phyloP scores from a whole-genome alignment of 768 basidiomycete genomes.

The Tricholoma matsutake region DNA sequence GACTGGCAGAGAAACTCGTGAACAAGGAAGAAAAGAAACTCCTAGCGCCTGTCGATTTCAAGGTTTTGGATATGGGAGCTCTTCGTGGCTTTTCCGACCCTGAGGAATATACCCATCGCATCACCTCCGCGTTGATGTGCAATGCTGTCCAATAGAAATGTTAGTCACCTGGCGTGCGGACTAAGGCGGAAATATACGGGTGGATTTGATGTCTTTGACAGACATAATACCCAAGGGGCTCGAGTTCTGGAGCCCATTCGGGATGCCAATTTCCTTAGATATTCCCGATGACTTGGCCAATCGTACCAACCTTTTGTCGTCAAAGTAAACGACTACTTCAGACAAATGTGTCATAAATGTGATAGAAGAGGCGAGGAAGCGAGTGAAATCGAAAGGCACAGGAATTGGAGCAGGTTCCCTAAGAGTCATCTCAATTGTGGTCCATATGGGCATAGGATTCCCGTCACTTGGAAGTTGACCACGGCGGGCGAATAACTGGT shows the following conservation, averaged over 20 bases:
- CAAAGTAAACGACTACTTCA: slow-evolving; percentile 78
- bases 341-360: slow-evolving; percentile 86
- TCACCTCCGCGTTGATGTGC: slow-evolving; percentile 77
- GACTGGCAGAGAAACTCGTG: slow-evolving; percentile 32
- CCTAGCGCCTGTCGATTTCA: slow-evolving; percentile 27
- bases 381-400: slow-evolving; percentile 79
- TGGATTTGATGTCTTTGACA: slow-evolving; percentile 58
- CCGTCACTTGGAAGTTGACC: slow-evolving; percentile 53
- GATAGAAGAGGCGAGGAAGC: slow-evolving; percentile 87
- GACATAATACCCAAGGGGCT: slow-evolving; percentile 67
- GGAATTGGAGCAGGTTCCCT: slow-evolving; percentile 81
- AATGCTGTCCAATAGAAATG: slow-evolving; percentile 44
- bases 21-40: slow-evolving; percentile 53
- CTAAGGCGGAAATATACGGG: slow-evolving; percentile 41
- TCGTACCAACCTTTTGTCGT: slow-evolving; percentile 68
- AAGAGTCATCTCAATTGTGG: slow-evolving; percentile 85
- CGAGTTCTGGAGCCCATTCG: slow-evolving; percentile 50
- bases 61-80: slow-evolving; percentile 25
- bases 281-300: slow-evolving; percentile 61
- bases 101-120: slow-evolving; percentile 70
- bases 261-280: slow-evolving; percentile 49
- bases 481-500: slow-evolving; percentile 77
- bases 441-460: slow-evolving; percentile 50
- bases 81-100: slow-evolving; percentile 57
- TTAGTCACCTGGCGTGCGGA: slow-evolving; percentile 6